These are phyloP conservation scores for Candida endomychidarum DNA, from an alignment of 805 yeast genomes.

Conservation along the genomic window DNA sequence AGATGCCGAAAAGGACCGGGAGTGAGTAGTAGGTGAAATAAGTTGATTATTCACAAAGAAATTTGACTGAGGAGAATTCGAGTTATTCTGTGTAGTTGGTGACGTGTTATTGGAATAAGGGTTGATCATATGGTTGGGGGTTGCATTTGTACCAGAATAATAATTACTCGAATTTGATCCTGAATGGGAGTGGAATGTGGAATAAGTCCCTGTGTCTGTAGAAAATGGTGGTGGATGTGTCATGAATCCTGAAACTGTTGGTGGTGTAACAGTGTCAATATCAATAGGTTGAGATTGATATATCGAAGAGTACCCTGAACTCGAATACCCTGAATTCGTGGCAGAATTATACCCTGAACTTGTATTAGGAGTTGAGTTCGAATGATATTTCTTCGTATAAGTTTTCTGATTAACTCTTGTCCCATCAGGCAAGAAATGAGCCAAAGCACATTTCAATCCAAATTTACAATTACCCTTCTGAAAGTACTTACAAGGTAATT, in stretches of 20 bases:
- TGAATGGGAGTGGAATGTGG: constrained; percentile 6
- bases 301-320: too few relatives aligned
- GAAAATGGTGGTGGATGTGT: constrained; percentile 5
- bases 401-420: constrained; percentile 62
- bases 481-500: constrained; percentile 84
- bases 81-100: constrained; percentile 8
- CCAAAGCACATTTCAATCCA: constrained; percentile 91
- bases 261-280: constrained; percentile 1
- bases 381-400: too few relatives aligned
- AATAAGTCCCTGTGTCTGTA: neutral
- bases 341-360: too few relatives aligned
- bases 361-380: too few relatives aligned
- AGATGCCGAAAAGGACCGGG: neutral
- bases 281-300: constrained; percentile 12
- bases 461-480: constrained; percentile 97
- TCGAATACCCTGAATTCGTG: too few relatives aligned
- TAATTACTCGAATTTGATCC: constrained; percentile 1
- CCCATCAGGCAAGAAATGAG: constrained; percentile 88
- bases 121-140: constrained; percentile 10
- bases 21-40: constrained; percentile 8
- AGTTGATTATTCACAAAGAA: constrained; percentile 11
- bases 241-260: neutral
- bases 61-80: constrained; percentile 14
- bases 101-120: constrained; percentile 17
- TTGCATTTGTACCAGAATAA: neutral